These are phyloP conservation scores for Penicillium herquei DNA, from an alignment of 495 filamentous ascomycete genomes.

Conservation along the genomic window DNA sequence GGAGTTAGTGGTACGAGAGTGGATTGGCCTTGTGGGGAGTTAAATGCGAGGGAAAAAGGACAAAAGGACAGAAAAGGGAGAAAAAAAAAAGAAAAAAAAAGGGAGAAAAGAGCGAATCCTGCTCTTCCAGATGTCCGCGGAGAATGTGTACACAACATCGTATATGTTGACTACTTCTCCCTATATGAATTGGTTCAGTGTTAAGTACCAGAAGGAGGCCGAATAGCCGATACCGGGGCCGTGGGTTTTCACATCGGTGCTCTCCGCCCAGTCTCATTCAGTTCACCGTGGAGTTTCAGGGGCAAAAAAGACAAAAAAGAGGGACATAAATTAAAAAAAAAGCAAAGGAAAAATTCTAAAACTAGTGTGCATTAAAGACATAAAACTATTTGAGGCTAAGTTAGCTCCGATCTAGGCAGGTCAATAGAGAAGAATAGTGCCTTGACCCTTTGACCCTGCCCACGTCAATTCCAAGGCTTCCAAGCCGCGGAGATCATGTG, in stretches of 20 bases:
- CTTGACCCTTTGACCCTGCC: not conserved
- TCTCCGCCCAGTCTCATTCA: constrained; percentile 16
- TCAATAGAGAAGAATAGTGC: constrained; percentile 1
- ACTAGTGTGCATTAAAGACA: not conserved
- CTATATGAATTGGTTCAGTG: no score
- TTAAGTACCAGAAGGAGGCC: constrained; percentile 1
- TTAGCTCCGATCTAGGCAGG: constrained; percentile 1
- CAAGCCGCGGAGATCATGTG: no score
- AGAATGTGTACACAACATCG: not conserved
- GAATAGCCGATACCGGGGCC: constrained; percentile 27
- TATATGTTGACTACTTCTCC: not conserved
- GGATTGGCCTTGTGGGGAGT: not conserved
- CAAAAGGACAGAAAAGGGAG: not conserved
- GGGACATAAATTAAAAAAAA: not conserved
- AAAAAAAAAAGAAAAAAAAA: not conserved
- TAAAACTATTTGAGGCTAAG: not conserved
- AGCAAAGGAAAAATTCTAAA: not conserved
- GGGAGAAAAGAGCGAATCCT: not conserved
- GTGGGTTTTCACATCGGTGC: not conserved
- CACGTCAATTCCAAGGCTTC: no score
- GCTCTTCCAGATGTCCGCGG: constrained; percentile 5
- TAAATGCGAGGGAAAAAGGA: no score
- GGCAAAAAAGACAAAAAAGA: not conserved
- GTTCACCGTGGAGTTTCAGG: constrained; percentile 19
- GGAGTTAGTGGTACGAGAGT: constrained; percentile 1